Conservation (phyloP, 2,329 filamentous ascomycete genomes). For the Fusarium paranaense region DNA sequence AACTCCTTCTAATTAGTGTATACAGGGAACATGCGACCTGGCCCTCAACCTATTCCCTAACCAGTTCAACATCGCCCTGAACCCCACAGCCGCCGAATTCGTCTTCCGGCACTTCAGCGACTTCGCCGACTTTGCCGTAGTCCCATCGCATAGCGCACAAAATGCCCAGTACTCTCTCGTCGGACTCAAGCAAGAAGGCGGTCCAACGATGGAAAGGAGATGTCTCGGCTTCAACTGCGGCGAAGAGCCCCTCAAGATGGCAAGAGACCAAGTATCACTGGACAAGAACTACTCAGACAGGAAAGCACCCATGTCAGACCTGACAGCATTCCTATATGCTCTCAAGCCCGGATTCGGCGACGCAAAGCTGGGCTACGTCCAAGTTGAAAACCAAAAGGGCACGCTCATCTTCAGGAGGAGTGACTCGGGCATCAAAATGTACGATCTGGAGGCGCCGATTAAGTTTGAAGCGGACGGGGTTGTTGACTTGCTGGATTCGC, state of each 20-base stretch:
- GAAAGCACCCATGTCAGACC: slow-evolving; percentile 35
- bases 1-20: background rate
- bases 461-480: slow-evolving; percentile 12
- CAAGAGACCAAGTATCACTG: slow-evolving; percentile 27
- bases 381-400: slow-evolving; percentile 19
- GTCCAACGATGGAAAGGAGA: slow-evolving; percentile 28
- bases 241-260: slow-evolving; percentile 35
- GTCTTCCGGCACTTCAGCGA: slow-evolving; percentile 27
- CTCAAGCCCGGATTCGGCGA: slow-evolving; percentile 21
- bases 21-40: slow-evolving; percentile 38
- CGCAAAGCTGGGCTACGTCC: slow-evolving; percentile 8
- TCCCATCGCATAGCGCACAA: slow-evolving; percentile 41
- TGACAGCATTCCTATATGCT: slow-evolving; percentile 31
- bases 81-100: slow-evolving; percentile 26
- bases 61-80: slow-evolving; percentile 41
- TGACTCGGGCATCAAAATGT: slow-evolving; percentile 30
- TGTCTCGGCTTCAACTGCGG: slow-evolving; percentile 42
- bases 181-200: slow-evolving; percentile 27
- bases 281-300: slow-evolving; percentile 29
- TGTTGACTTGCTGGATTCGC: background rate
- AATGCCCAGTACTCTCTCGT: slow-evolving; percentile 34
- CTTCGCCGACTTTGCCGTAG: slow-evolving; percentile 34
- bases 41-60: slow-evolving; percentile 39
- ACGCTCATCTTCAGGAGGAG: slow-evolving; percentile 30
- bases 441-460: slow-evolving; percentile 19